Conservation (phyloP, 805 yeast genomes). For the Grigorovia humatica region DNA sequence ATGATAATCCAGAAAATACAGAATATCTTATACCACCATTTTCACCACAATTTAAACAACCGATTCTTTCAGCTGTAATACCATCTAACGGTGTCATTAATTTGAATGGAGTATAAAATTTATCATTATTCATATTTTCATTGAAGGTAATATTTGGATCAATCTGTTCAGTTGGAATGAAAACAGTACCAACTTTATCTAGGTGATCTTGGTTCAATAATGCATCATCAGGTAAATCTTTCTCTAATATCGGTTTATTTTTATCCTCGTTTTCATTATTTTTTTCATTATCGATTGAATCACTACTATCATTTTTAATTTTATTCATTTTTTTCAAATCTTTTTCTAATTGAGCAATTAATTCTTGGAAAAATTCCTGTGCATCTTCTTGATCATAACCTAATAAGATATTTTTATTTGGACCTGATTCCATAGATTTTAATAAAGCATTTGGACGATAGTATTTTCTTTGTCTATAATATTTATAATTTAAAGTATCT, state of each 20-base stretch:
- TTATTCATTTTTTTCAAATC: constrained; percentile 10
- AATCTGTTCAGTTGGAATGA: constrained; percentile 64
- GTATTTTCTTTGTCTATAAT: constrained; percentile 43
- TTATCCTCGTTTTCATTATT: constrained; percentile 12
- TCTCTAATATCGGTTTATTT: constrained; percentile 15
- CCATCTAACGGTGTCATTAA: constrained; percentile 90
- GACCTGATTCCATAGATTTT: constrained; percentile 65
- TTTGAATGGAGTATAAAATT: constrained; percentile 28
- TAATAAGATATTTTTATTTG: constrained; percentile 62
- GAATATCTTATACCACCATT: constrained; percentile 85
- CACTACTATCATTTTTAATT: constrained; percentile 5
- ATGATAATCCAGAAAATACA: constrained; percentile 61
- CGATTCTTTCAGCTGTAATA: constrained; percentile 74
- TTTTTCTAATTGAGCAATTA: constrained; percentile 55
- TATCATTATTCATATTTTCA: constrained; percentile 12
- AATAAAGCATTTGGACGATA: constrained; percentile 52
- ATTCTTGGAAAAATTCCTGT: constrained; percentile 84
- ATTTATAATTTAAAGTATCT: constrained; percentile 43
- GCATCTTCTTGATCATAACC: constrained; percentile 96
- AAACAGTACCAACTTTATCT: constrained; percentile 54
- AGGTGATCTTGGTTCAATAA: constrained; percentile 34
- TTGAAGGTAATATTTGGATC: constrained; percentile 47
- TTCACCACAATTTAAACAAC: constrained; percentile 86
- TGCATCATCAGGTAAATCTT: constrained; percentile 30
- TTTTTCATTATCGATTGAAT: constrained; percentile 1